Conservation (phyloP, 148 eudicot genomes). For the Rhododendron ferrugineum region DNA sequence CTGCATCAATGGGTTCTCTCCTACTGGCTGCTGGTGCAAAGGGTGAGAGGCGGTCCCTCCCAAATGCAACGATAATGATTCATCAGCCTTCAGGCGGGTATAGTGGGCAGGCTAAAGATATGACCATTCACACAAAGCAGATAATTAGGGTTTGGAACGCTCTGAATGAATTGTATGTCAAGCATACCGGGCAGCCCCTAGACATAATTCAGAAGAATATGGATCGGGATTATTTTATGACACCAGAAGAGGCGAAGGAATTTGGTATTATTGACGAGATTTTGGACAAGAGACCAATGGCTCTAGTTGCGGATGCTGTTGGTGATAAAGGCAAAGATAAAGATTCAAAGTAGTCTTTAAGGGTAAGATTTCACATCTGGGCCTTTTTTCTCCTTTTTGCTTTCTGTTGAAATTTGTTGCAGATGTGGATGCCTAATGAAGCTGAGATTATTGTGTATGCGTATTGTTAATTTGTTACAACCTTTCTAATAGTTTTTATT, state of each 20-base stretch:
- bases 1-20: conserved; percentile 92
- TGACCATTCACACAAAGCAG: conserved; percentile 85
- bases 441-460: background rate
- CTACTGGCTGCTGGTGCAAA: conserved; percentile 88
- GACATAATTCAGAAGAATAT: conserved; percentile 76
- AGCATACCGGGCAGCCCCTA: conserved; percentile 80
- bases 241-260: conserved; percentile 85
- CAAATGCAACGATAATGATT: conserved; percentile 85
- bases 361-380: conserved; percentile 6
- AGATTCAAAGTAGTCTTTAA: conserved; percentile 29
- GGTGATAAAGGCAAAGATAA: conserved; percentile 53
- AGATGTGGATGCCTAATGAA: background rate
- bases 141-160: conserved; percentile 89
- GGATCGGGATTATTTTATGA: conserved; percentile 97
- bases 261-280: conserved; percentile 94
- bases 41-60: conserved; percentile 85
- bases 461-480: background rate
- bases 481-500: background rate
- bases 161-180: conserved; percentile 62
- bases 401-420: background rate
- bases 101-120: conserved; percentile 88
- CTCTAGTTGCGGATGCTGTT: conserved; percentile 80
- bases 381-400: conserved; percentile 1
- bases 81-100: conserved; percentile 98
- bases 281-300: conserved; percentile 68